Conservation (phyloP, 129 eudicot species). For the Chrysanthemum seticuspe region DNA sequence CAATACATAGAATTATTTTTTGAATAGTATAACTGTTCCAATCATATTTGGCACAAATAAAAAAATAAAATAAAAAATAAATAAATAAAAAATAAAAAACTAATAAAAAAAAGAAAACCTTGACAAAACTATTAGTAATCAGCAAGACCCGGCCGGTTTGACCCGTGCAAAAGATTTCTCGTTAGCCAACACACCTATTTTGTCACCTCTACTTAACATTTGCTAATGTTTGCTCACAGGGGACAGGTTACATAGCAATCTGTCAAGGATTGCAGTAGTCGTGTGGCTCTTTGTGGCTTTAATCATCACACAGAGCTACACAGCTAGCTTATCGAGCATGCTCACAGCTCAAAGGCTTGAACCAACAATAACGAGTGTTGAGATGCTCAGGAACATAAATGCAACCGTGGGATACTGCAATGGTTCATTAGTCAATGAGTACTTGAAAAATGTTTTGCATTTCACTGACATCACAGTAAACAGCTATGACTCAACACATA, state of each 20-base stretch:
- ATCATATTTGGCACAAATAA: no score
- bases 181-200: not conserved
- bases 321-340: constrained; percentile 62
- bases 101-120: no score
- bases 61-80: no score
- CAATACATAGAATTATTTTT: no score
- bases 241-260: constrained; percentile 45
- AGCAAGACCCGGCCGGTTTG: no score
- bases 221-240: constrained; percentile 31
- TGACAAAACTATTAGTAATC: no score
- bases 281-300: constrained; percentile 58
- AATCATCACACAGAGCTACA: constrained; percentile 56
- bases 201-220: not conserved
- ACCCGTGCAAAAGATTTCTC: no score
- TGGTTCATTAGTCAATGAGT: constrained; percentile 34
- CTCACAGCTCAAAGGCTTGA: constrained; percentile 54
- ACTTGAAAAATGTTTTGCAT: constrained; percentile 30
- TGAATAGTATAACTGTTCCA: no score
- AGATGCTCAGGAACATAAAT: constrained; percentile 38
- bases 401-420: constrained; percentile 39
- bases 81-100: no score
- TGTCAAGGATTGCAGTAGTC: constrained; percentile 44
- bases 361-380: constrained; percentile 35
- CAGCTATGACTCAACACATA: constrained; percentile 31
- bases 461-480: constrained; percentile 31